A percentile compares a stretch with the other conserved stretches of the same genome.
Evolutionary conservation across 148 eudicot genomes (phyloP).

Genomic region (Talinum fruticosum): DNA sequence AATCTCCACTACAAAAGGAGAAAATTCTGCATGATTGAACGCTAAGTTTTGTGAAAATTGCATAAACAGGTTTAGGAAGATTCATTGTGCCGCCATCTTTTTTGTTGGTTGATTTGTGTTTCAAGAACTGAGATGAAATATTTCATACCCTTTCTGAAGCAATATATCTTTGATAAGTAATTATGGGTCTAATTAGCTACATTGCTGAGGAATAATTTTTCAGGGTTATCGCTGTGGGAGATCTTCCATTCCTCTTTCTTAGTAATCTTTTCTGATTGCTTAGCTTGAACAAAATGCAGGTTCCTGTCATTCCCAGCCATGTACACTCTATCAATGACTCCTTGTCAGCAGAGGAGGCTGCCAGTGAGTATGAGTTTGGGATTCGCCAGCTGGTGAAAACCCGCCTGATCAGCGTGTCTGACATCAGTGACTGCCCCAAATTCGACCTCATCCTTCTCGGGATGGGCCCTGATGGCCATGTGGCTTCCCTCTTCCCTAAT

Average conservation of each 20-base stretch:
- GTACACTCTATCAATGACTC: conserved; percentile 79
- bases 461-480: conserved; percentile 91
- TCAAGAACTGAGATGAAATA: neutral
- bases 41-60: too few relatives aligned
- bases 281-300: conserved; percentile 37
- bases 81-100: too few relatives aligned
- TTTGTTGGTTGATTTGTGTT: too few relatives aligned
- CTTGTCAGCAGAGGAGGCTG: conserved; percentile 80
- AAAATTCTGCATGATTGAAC: too few relatives aligned
- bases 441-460: conserved; percentile 86
- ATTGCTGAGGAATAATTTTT: too few relatives aligned
- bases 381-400: conserved; percentile 82
- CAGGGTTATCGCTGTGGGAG: neutral
- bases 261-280: neutral
- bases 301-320: conserved; percentile 71
- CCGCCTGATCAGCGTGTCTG: conserved; percentile 63
- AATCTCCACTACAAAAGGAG: too few relatives aligned
- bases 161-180: too few relatives aligned
- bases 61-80: too few relatives aligned
- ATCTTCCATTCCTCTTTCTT: neutral
- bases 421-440: conserved; percentile 77
- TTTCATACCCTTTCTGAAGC: neutral
- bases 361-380: conserved; percentile 68
- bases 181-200: neutral
- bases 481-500: conserved; percentile 82